These are phyloP conservation scores for Stemphylium lycopersici DNA, from an alignment of 2,329 filamentous ascomycete species.

Conservation along the genomic window DNA sequence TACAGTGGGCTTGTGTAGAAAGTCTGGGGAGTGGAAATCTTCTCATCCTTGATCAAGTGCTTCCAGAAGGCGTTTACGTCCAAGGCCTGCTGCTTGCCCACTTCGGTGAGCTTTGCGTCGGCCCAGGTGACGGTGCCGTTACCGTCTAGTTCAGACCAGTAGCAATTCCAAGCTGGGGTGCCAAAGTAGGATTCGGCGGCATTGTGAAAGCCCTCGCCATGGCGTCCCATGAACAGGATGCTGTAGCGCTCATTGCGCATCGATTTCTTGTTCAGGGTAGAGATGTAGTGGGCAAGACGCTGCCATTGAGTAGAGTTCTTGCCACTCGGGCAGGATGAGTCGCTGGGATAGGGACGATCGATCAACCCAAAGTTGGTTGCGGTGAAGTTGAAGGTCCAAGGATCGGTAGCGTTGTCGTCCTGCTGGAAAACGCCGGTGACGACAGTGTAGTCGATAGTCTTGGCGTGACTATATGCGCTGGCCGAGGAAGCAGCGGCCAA, in stretches of 20 bases:
- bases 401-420: constrained; percentile 63
- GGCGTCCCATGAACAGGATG: constrained; percentile 70
- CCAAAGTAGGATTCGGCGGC: constrained; percentile 71
- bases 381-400: constrained; percentile 58
- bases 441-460: constrained; percentile 64
- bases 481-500: constrained; percentile 24
- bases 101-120: constrained; percentile 66
- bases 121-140: constrained; percentile 68
- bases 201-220: constrained; percentile 72
- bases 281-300: constrained; percentile 65
- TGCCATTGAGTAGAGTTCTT: constrained; percentile 66
- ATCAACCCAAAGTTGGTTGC: constrained; percentile 68
- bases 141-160: constrained; percentile 69
- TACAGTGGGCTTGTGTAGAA: constrained; percentile 71
- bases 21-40: constrained; percentile 65
- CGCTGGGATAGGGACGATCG: constrained; percentile 65
- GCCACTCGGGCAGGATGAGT: constrained; percentile 47
- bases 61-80: constrained; percentile 67
- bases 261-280: constrained; percentile 58
- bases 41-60: constrained; percentile 55
- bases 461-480: constrained; percentile 22
- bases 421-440: constrained; percentile 69
- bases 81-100: constrained; percentile 63
- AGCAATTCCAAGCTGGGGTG: constrained; percentile 72
- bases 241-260: constrained; percentile 64